A percentile compares a stretch with the other conserved stretches of the same genome.
Evolutionary conservation across 129 eudicot genomes (phyloP).

Genomic region (Arctium minus): DNA sequence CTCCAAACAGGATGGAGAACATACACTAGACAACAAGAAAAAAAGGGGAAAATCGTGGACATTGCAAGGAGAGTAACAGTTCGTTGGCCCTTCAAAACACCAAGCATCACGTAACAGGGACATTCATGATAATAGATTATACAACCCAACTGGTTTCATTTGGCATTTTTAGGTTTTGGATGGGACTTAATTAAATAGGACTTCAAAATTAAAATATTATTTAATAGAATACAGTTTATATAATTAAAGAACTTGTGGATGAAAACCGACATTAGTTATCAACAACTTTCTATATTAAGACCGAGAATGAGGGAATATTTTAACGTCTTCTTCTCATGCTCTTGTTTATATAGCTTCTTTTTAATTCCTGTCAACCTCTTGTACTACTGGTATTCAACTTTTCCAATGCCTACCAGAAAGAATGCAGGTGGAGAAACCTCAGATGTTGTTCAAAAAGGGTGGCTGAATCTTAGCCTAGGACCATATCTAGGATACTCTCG

Average conservation of each 20-base stretch:
- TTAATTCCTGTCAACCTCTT: background rate
- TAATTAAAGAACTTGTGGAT: background rate
- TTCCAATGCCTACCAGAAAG: slow-evolving; percentile 22
- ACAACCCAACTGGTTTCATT: background rate
- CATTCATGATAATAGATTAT: background rate
- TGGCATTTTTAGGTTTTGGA: background rate
- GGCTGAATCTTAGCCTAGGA: slow-evolving; percentile 59
- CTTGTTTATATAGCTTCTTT: background rate
- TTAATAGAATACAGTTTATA: background rate
- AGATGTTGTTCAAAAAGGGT: slow-evolving; percentile 23
- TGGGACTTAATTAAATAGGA: no score
- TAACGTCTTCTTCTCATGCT: background rate
- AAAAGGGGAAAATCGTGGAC: background rate
- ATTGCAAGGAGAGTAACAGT: background rate
- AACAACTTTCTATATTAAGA: background rate
- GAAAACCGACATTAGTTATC: background rate
- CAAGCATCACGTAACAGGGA: background rate
- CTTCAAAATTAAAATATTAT: background rate
- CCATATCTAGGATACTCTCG: slow-evolving; percentile 25
- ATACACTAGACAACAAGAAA: background rate
- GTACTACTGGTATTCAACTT: background rate
- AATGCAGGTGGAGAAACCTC: slow-evolving; percentile 1
- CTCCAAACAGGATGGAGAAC: background rate
- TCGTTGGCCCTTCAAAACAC: background rate
- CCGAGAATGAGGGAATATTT: background rate